Evolutionary conservation across 371 early-diverging fungal genomes (phyloP).

Genomic region (Parasitella parasitica): DNA sequence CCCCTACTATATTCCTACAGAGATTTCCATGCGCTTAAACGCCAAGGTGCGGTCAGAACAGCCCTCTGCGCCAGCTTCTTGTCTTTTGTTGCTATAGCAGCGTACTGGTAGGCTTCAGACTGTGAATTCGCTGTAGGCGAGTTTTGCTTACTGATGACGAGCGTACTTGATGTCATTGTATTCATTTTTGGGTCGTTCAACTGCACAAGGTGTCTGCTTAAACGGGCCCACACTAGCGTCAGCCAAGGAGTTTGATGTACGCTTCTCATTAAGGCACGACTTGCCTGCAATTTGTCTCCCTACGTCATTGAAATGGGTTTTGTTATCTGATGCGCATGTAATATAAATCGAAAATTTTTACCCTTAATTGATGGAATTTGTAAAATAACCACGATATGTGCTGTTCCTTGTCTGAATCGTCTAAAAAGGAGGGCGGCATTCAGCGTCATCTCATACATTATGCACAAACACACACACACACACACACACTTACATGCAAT

Average conservation of each 20-base stretch:
- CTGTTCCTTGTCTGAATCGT: slow-evolving; percentile 38
- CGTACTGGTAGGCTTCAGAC: slow-evolving; percentile 42
- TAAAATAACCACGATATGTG: slow-evolving; percentile 37
- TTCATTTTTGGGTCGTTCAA: slow-evolving; percentile 2
- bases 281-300: slow-evolving; percentile 26
- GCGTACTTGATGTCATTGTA: slow-evolving; percentile 29
- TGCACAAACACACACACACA: neutral
- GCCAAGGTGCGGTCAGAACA: slow-evolving; percentile 57
- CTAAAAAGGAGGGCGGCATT: slow-evolving; percentile 11
- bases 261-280: slow-evolving; percentile 31
- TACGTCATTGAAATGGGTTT: slow-evolving; percentile 5
- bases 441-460: too few relatives aligned
- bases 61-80: slow-evolving; percentile 50
- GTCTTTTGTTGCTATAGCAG: slow-evolving; percentile 24
- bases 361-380: slow-evolving; percentile 37
- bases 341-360: neutral
- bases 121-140: slow-evolving; percentile 29
- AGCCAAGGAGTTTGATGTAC: slow-evolving; percentile 45
- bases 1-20: neutral
- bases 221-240: slow-evolving; percentile 34
- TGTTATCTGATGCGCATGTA: too few relatives aligned
- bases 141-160: slow-evolving; percentile 21
- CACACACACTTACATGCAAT: slow-evolving; percentile 34
- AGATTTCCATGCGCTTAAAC: slow-evolving; percentile 44
- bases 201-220: slow-evolving; percentile 29